Percentiles rank a stretch among this genome's conserved stretches.
These are phyloP conservation scores for Solanum clarkiae DNA, from an alignment of 257 asterid species.

Conservation along the genomic window DNA sequence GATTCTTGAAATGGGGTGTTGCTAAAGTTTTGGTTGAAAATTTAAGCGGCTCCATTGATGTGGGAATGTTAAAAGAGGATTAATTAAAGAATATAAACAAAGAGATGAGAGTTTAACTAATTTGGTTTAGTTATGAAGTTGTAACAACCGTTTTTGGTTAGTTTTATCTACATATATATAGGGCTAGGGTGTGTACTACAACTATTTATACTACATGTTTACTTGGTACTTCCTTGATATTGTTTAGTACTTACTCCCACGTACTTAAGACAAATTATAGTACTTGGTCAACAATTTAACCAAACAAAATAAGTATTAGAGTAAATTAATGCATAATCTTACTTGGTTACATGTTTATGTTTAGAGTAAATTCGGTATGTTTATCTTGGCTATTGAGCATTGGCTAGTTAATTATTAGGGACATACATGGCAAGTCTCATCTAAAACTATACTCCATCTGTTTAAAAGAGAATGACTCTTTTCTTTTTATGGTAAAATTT, in stretches of 20 bases:
- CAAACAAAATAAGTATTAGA: not conserved
- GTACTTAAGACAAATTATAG: not conserved
- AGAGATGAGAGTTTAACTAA: not conserved
- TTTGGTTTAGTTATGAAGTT: not conserved
- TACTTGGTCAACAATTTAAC: not conserved
- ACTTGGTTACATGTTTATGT: too few relatives aligned
- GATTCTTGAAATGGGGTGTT: not conserved
- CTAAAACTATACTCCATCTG: not conserved
- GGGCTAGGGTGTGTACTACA: not conserved
- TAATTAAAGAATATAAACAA: too few relatives aligned
- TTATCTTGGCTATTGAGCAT: too few relatives aligned
- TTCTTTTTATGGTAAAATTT: too few relatives aligned
- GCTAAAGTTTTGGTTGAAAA: not conserved
- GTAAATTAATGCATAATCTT: not conserved
- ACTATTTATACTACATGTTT: not conserved
- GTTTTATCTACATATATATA: not conserved
- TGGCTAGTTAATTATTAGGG: not conserved
- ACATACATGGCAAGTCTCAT: not conserved
- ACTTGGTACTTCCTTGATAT: not conserved
- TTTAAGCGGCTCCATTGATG: conserved; percentile 11
- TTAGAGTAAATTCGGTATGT: too few relatives aligned
- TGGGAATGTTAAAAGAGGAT: not conserved
- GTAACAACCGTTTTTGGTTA: not conserved
- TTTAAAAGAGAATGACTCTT: too few relatives aligned
- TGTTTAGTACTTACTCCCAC: not conserved